Base-by-base conservation (phyloP, 495 filamentous ascomycete genomes). In the Daldinia decipiens region DNA sequence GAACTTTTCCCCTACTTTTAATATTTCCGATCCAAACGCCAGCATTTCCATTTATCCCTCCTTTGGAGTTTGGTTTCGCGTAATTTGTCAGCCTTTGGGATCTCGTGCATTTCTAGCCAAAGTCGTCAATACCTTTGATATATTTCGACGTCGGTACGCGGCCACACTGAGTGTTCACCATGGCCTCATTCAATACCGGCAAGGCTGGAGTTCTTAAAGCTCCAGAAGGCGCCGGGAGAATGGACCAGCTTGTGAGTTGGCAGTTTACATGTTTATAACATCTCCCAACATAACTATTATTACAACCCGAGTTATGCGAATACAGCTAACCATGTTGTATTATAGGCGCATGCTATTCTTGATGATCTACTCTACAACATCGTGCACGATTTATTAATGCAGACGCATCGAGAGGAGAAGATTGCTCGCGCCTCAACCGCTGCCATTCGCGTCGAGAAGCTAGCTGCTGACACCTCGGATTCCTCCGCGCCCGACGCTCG, bases 341-440 rank as follows among this genome's bases (percentile, higher is more conserved):
- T 55, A 50, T 67, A 88, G 86, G 76, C 83, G 52, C 81, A 85
- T 68, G 77, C 81, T 13, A 85, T 92, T 27, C 78, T 92, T 54
- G 89, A 93, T 65, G 89, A 90, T 72, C 79, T 89, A 17, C 81
- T 92, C 68, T 89, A 91, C 79, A 92, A 92, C 74, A 88, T 92
- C 66, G 84, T 93, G 39, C 88, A 91, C 72, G 90, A 92, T 59
- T 80, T 91, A 53, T 80, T 92, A 59, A 82, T 91, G 65, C 88
- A 91, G 70, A 87, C 87, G 31, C 90, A 93, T 76, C 89, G 90
- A 43, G 87, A 92, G 72, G 90, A 93, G 78, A 92, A 92, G 77
- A 86, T 88, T 58, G 86, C 88, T 43, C 89, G 91, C 61, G 91
- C 89, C 76, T 82, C 85, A 47, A 91, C 92, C 40, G 92, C 92